Evolutionary conservation across 2,329 filamentous ascomycete genomes (phyloP).

Genomic region (Talaromyces atroroseus): DNA sequence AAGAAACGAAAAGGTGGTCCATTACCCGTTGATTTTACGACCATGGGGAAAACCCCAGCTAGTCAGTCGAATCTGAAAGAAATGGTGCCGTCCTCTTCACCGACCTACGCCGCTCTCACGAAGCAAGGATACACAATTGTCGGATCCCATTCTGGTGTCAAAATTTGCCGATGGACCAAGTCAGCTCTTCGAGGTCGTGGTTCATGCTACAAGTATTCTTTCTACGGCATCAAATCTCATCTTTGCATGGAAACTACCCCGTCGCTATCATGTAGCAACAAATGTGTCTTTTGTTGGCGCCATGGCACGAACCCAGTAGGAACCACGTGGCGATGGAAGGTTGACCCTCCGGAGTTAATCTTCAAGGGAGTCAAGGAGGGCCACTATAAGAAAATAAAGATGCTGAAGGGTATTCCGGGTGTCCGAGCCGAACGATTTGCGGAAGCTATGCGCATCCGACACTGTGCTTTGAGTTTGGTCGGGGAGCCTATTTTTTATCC

Average conservation of each 20-base stretch:
- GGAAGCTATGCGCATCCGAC: slow-evolving; percentile 86
- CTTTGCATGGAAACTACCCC: slow-evolving; percentile 98
- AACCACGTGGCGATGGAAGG: slow-evolving; percentile 93
- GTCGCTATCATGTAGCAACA: slow-evolving; percentile 92
- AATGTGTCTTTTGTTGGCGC: slow-evolving; percentile 98
- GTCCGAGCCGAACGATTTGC: slow-evolving; percentile 86
- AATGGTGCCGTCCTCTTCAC: slow-evolving; percentile 89
- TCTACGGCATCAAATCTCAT: slow-evolving; percentile 94
- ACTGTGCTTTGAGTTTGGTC: slow-evolving; percentile 87
- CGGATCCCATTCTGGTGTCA: slow-evolving; percentile 90
- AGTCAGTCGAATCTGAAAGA: slow-evolving; percentile 57
- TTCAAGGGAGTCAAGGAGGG: slow-evolving; percentile 84
- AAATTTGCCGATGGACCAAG: slow-evolving; percentile 98
- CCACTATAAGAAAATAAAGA: slow-evolving; percentile 97
- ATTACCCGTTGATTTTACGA: slow-evolving; percentile 77
- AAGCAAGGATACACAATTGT: slow-evolving; percentile 97
- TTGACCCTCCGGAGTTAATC: slow-evolving; percentile 84
- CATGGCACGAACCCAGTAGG: slow-evolving; percentile 96
- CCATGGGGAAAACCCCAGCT: slow-evolving; percentile 38
- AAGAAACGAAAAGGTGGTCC: slow-evolving; percentile 28
- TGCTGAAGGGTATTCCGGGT: slow-evolving; percentile 88
- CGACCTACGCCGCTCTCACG: slow-evolving; percentile 80
- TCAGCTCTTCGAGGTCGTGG: slow-evolving; percentile 88
- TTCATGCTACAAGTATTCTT: slow-evolving; percentile 95
- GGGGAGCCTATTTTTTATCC: slow-evolving; percentile 99